phyloP scores from a whole-genome alignment of 768 basidiomycete species.

The Mrakia gelida region DNA sequence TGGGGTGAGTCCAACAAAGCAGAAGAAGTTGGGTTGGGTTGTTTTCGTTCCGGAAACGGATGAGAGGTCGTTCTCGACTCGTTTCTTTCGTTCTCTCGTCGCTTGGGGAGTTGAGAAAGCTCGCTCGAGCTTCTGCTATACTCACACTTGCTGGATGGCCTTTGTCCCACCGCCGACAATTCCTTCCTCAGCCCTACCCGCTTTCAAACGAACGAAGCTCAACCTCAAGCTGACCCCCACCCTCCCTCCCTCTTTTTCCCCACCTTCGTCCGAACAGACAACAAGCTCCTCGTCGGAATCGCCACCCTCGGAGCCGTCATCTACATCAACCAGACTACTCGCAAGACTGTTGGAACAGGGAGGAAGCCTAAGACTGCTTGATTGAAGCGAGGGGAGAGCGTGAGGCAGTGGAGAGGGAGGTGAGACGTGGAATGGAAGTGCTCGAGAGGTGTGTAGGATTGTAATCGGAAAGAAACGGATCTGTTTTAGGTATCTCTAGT shows the following conservation, averaged over 20 bases:
- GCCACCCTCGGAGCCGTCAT: background rate
- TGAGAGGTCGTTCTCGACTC: background rate
- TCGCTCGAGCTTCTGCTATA: no score
- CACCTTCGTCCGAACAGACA: background rate
- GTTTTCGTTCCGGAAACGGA: background rate
- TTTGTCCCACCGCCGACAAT: no score
- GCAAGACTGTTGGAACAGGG: background rate
- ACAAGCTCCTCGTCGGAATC: slow-evolving; percentile 21
- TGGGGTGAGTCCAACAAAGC: slow-evolving; percentile 30
- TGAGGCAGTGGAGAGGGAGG: no score
- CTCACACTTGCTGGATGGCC: background rate
- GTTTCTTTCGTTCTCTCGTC: background rate
- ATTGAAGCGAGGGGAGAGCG: background rate
- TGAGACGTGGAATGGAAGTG: no score
- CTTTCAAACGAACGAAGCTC: background rate
- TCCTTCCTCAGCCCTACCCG: no score
- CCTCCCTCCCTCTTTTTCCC: background rate
- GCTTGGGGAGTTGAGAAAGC: no score
- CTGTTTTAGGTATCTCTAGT: no score
- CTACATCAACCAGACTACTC: slow-evolving; percentile 6
- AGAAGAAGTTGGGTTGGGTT: no score
- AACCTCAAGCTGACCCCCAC: background rate
- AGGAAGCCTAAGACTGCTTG: slow-evolving; percentile 4
- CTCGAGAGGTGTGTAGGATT: no score
- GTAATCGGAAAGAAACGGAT: no score